Percentiles rank a stretch among this genome's conserved stretches.
phyloP scores from a whole-genome alignment of 2,329 filamentous ascomycete species.

The Ramularia endophylla region DNA sequence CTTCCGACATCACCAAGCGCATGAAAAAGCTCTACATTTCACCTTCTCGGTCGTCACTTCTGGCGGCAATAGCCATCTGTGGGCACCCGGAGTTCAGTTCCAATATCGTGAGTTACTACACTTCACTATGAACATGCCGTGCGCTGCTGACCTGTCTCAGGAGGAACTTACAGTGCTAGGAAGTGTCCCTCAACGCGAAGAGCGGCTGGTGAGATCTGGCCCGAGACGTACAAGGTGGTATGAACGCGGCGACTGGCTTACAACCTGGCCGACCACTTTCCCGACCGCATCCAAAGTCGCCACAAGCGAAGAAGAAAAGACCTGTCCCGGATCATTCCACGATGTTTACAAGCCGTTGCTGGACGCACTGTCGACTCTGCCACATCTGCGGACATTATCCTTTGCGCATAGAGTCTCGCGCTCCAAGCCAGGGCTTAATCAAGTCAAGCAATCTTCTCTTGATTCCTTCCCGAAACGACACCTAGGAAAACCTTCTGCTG shows the following conservation, averaged over 20 bases:
- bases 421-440: too few species aligned
- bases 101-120: conserved; percentile 3
- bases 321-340: not conserved
- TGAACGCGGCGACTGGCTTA: not conserved
- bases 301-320: not conserved
- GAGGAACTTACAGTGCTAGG: conserved; percentile 14
- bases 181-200: not conserved
- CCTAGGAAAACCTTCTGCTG: too few species aligned
- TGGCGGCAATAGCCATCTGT: conserved; percentile 8
- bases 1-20: conserved; percentile 3
- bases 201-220: too few species aligned
- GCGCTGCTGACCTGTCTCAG: too few species aligned
- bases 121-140: too few species aligned
- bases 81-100: conserved; percentile 8
- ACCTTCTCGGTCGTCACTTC: conserved; percentile 6
- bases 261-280: not conserved
- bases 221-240: too few species aligned
- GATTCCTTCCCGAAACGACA: too few species aligned
- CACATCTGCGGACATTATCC: conserved; percentile 1
- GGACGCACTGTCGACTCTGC: conserved; percentile 3
- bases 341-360: not conserved
- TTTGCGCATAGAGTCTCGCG: not conserved
- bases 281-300: not conserved
- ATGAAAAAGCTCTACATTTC: conserved; percentile 16
- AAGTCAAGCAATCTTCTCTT: too few species aligned